A percentile compares a stretch with the other conserved stretches of the same genome.
phyloP scores from a whole-genome alignment of 1,284 basidiomycete species.

The Ceratobasidium papillatum region DNA sequence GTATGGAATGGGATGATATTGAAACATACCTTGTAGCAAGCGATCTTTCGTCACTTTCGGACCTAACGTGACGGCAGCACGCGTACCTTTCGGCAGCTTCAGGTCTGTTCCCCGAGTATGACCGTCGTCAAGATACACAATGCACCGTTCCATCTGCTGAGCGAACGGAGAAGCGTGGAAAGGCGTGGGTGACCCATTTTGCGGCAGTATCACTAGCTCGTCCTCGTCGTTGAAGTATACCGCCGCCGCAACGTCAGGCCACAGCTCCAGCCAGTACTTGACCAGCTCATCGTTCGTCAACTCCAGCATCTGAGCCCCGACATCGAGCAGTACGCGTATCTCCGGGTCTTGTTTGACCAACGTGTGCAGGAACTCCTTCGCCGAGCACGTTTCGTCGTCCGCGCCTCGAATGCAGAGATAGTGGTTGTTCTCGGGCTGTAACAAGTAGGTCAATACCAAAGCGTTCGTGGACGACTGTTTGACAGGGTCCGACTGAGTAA shows the following conservation, averaged over 20 bases:
- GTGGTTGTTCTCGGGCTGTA: too few species aligned
- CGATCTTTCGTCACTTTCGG: conserved; percentile 65
- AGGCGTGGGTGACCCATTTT: conserved; percentile 54
- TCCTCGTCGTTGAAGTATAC: conserved; percentile 62
- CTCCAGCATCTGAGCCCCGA: conserved; percentile 67
- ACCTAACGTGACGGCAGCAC: conserved; percentile 65
- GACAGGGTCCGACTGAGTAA: conserved; percentile 57
- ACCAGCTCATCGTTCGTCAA: conserved; percentile 57
- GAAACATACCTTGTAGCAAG: conserved; percentile 57
- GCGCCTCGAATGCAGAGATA: conserved; percentile 51
- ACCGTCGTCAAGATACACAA: conserved; percentile 66
- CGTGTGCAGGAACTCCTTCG: conserved; percentile 52
- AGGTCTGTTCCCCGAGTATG: conserved; percentile 68
- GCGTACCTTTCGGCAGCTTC: conserved; percentile 57
- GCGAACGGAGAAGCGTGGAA: conserved; percentile 58
- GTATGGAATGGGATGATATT: too few species aligned
- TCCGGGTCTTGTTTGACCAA: conserved; percentile 52
- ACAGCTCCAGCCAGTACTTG: conserved; percentile 54
- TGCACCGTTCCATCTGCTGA: conserved; percentile 57
- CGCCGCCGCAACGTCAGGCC: conserved; percentile 52
- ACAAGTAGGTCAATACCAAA: conserved; percentile 58
- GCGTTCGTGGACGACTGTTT: conserved; percentile 62
- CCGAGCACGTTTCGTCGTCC: conserved; percentile 48
- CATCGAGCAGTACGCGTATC: conserved; percentile 61
- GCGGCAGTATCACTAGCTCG: conserved; percentile 56